Evolutionary conservation across 139 green algal genomes (phyloP), one percentile per base, ranked within the genome.

Genomic region (Closterium sp.): DNA sequence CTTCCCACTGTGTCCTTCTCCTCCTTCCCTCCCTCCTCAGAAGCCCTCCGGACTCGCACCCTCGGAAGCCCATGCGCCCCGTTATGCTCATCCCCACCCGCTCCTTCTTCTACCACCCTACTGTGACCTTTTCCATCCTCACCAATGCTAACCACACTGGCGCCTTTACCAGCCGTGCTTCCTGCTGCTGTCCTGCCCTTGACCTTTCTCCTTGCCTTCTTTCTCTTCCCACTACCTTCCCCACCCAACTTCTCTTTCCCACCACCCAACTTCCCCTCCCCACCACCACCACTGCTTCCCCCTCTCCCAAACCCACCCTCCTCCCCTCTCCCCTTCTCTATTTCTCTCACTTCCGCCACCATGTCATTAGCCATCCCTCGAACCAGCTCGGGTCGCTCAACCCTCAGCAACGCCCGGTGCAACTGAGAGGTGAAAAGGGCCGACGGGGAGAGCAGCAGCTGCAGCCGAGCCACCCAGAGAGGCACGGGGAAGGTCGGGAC

Each of bases 381-480:
- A 16, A 76, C 55, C 55, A 76, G 55, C 55, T 76, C 55, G 12
- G 55, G 55, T 28, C 83, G 23, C 25, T 33, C 30, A 9, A 86
- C 30, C 25, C 31, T 86, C 83, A 86, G 30, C n/a, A 86, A 2
- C 3, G 83, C 83, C 7, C 30, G n/a, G 30, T 86, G 83, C 30
- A 86, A 32, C 30, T 86, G 83, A 32, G 83, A 34, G 3, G 30
- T 33, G 83, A 86, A 32, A 2, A 33, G 36, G 8, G 88, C 34
- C 0, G 88, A 91, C 8, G 38, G 88, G 23, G 88, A 87, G 25
- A 93, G 33, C 10, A 93, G 64, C n/a, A 93, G 87, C 90, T 93
- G 86, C 90, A 93, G 33, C 32, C 88, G 31, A 23, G 90, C 90
- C 30, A 43, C 90, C 87, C 90, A 93, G 23, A 85, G 23, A 31